Evolutionary conservation across 176 grass and related monocot genomes (phyloP).

Genomic region (Typha latifolia): DNA sequence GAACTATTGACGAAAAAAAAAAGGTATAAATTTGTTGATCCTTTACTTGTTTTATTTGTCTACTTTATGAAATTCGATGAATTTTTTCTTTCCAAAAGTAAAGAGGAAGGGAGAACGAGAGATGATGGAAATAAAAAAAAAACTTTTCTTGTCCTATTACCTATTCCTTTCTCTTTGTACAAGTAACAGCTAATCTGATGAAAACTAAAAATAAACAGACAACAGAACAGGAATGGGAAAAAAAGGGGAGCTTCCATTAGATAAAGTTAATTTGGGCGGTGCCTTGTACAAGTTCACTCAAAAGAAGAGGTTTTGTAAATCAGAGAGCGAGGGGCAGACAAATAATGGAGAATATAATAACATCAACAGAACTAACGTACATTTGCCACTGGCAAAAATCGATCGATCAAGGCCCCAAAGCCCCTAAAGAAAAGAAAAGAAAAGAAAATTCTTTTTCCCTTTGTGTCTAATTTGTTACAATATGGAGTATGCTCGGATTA

Average conservation of each 20-base stretch:
- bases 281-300: background rate
- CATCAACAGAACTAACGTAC: background rate
- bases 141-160: too few species aligned
- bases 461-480: constrained; percentile 27
- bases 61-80: too few species aligned
- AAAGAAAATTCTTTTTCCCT: background rate
- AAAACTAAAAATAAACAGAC: background rate
- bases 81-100: too few species aligned
- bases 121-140: too few species aligned
- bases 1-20: too few species aligned
- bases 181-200: background rate
- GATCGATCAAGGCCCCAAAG: background rate
- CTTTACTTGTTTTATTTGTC: too few species aligned
- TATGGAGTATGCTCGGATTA: constrained; percentile 74
- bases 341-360: constrained; percentile 11
- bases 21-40: too few species aligned
- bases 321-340: background rate
- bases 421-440: background rate
- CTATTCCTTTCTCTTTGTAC: too few species aligned
- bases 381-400: constrained; percentile 7
- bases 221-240: background rate
- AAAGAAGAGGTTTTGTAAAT: background rate
- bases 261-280: background rate
- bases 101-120: too few species aligned
- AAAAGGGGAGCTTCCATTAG: background rate